Base-by-base conservation (phyloP, 495 filamentous ascomycete species). In the Pyronema domesticum region DNA sequence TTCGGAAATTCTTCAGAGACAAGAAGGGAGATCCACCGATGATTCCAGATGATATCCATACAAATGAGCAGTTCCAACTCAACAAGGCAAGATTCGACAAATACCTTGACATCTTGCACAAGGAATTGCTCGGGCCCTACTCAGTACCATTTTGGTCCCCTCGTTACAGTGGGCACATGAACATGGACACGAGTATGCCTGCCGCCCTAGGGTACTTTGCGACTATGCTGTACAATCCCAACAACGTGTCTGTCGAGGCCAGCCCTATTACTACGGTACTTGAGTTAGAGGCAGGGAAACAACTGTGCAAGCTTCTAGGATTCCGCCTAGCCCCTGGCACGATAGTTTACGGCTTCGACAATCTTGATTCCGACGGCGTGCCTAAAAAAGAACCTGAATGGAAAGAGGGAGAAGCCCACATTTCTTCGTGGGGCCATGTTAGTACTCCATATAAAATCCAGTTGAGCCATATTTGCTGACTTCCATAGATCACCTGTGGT, bases 151-250 rank as follows among this genome's bases (percentile, higher is more conserved):
- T 70, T 55, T 76, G 68, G 67, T 70, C 66, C 4, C 70, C 72
- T 7, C 61, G 70, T 2, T 74, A 76, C 59, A 58, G 68, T 17
- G 69, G 57, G 5, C 72, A 76, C 56, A 74, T 76, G 72, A 69
- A 11, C 17, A 68, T 58, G 7, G 67, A 69, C 44, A 55, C 64
- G 33, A 60, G 51, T 37, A 68, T 70, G 61, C 64, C 64, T 50
- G 53, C 54, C 7, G 51, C 47, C 9, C 55, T 74, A 18, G 71
- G 71, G 0, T 73, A 74, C 57, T 64, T 73, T 30, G 69, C 68
- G 60, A 70, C 70, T 13, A 74, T 73, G 71, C 50, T 73, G 13
- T 74, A 72, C 51, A 74, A 74, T 58, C 68, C 72, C 7, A 76
- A 75, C 58, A 75, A 75, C 42, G 69, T 74, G 6, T 59, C 72